phyloP scores from a whole-genome alignment of 1,284 basidiomycete species.

The Trichosporon inkin region DNA sequence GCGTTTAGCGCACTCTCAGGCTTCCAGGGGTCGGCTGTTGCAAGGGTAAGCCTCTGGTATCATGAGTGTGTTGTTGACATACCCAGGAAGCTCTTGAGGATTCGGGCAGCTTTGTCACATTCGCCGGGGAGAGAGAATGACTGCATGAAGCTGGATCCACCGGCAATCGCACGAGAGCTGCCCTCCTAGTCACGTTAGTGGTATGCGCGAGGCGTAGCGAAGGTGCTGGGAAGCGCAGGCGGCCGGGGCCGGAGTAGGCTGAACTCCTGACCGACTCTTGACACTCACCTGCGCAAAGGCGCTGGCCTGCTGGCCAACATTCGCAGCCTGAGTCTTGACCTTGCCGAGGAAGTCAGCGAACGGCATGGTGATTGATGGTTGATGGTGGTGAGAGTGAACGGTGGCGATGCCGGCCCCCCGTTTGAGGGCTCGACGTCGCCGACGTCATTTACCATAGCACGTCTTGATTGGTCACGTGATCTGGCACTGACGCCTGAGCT shows the following conservation, averaged over 20 bases:
- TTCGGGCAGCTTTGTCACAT: slow-evolving; percentile 85
- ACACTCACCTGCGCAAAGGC: slow-evolving; percentile 33
- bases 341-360: slow-evolving; percentile 30
- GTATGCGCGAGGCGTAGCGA: neutral
- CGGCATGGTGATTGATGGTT: slow-evolving; percentile 10
- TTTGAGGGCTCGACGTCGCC: neutral
- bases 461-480: neutral
- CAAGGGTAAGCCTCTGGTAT: neutral
- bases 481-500: neutral
- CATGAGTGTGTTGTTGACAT: slow-evolving; percentile 34
- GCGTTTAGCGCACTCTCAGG: slow-evolving; percentile 90
- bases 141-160: slow-evolving; percentile 62
- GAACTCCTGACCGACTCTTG: neutral
- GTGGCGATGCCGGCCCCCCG: neutral
- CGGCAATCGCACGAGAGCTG: slow-evolving; percentile 29
- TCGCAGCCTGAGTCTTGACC: slow-evolving; percentile 25
- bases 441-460: neutral
- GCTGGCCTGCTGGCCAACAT: slow-evolving; percentile 31
- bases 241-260: too few species aligned
- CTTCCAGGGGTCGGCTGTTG: slow-evolving; percentile 74
- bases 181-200: slow-evolving; percentile 32
- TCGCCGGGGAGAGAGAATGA: slow-evolving; percentile 81
- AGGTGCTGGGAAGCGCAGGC: neutral
- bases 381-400: neutral
- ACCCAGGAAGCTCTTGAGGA: slow-evolving; percentile 84